phyloP scores from a whole-genome alignment of 2,329 filamentous ascomycete genomes.

The Gnomoniopsis sp. region DNA sequence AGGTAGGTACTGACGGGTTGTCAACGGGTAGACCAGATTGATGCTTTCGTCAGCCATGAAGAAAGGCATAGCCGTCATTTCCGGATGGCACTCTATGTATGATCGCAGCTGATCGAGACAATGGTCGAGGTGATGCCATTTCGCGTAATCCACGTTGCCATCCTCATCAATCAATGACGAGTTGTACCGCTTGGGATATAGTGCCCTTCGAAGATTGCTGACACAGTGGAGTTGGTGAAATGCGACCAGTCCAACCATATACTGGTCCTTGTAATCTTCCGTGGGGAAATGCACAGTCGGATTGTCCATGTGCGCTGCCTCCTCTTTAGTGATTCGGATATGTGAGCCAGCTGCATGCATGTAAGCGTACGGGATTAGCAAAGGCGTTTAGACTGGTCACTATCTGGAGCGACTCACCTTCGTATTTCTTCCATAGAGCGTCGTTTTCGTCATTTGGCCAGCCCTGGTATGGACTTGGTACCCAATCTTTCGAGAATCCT shows the following conservation, averaged over 20 bases:
- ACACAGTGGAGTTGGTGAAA: constrained; percentile 11
- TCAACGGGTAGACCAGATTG: neutral
- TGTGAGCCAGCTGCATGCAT: neutral
- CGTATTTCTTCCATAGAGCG: constrained; percentile 7
- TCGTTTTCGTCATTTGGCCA: constrained; percentile 10
- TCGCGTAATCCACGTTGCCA: constrained; percentile 4
- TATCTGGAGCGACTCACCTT: neutral
- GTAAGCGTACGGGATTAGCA: constrained; percentile 9
- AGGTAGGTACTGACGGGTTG: neutral
- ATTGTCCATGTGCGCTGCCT: neutral
- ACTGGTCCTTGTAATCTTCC: constrained; percentile 6
- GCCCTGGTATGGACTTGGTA: constrained; percentile 6
- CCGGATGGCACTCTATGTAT: constrained; percentile 7
- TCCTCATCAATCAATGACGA: constrained; percentile 1
- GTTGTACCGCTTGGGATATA: constrained; percentile 7
- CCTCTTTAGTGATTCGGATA: constrained; percentile 2
- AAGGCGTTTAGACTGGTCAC: neutral
- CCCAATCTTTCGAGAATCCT: neutral
- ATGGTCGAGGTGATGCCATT: constrained; percentile 10
- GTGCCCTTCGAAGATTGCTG: constrained; percentile 1
- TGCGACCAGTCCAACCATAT: constrained; percentile 4
- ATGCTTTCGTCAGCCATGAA: neutral
- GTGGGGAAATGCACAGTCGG: constrained; percentile 5
- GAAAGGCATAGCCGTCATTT: constrained; percentile 9
- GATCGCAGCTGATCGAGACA: constrained; percentile 6